Conservation (phyloP, 2,329 filamentous ascomycete genomes). For the Fusarium buxicola region DNA sequence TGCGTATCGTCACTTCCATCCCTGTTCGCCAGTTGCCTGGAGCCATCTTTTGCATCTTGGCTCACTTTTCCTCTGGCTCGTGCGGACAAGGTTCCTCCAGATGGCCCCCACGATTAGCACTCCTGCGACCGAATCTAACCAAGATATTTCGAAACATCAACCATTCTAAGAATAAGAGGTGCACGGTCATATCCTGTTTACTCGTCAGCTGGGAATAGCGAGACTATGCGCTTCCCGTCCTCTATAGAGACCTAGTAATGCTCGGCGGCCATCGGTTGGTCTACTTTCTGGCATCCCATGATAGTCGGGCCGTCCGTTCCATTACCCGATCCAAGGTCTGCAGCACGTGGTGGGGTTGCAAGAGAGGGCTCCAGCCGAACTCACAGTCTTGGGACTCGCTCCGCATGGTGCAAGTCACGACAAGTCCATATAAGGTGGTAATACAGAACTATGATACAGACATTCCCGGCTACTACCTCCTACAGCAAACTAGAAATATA, state of each 20-base stretch:
- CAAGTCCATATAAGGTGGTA: neutral
- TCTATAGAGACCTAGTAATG: conserved; percentile 3
- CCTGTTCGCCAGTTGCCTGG: too few species aligned
- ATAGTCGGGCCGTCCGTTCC: neutral
- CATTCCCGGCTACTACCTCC: too few species aligned
- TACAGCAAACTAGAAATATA: too few species aligned
- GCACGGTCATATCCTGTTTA: neutral
- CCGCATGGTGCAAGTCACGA: neutral
- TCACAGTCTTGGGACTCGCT: neutral
- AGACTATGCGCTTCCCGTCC: neutral
- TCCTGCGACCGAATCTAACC: neutral
- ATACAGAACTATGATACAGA: too few species aligned
- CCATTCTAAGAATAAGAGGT: neutral
- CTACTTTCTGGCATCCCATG: neutral
- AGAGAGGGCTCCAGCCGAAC: neutral
- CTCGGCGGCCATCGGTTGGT: neutral
- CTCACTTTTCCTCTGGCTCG: neutral
- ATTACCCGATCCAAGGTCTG: neutral
- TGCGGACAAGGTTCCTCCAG: neutral
- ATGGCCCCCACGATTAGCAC: neutral
- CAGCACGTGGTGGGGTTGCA: neutral
- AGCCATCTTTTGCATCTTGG: too few species aligned
- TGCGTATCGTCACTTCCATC: too few species aligned
- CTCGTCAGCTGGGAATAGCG: conserved; percentile 1
- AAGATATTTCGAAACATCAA: neutral